Percentiles rank a stretch among this genome's conserved stretches.
These are phyloP conservation scores for Beauveria varroae DNA, from an alignment of 2,329 filamentous ascomycete genomes.

Conservation along the genomic window DNA sequence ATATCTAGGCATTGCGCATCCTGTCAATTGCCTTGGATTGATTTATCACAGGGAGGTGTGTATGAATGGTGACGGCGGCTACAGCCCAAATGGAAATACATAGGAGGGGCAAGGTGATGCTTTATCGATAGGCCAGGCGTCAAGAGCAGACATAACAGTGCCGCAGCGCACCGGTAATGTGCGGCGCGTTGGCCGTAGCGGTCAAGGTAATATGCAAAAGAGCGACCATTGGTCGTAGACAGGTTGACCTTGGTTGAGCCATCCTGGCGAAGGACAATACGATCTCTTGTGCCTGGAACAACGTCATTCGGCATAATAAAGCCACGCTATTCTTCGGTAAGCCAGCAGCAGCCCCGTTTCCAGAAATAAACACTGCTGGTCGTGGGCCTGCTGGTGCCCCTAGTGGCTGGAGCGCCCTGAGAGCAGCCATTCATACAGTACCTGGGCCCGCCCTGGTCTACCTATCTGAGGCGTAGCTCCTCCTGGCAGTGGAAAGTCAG, in stretches of 20 bases:
- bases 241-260: background rate
- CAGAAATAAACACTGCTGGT: slow-evolving; percentile 5
- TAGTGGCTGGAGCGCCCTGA: slow-evolving; percentile 1
- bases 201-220: background rate
- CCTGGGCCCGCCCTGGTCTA: background rate
- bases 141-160: background rate
- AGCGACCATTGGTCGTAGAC: background rate
- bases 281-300: background rate
- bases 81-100: too few relatives aligned
- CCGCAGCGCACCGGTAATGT: background rate
- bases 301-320: background rate
- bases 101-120: too few relatives aligned
- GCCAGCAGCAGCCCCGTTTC: slow-evolving; percentile 2
- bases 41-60: too few relatives aligned
- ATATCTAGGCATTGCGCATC: too few relatives aligned
- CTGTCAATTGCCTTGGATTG: too few relatives aligned
- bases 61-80: too few relatives aligned
- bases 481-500: background rate
- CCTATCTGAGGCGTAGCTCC: background rate
- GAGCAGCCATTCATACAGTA: background rate
- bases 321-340: too few relatives aligned
- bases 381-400: background rate
- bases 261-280: background rate
- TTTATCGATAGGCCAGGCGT: too few relatives aligned
- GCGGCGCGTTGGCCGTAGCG: background rate